Base-by-base conservation (phyloP, 805 yeast species). In the Nakazawaea peltata region DNA sequence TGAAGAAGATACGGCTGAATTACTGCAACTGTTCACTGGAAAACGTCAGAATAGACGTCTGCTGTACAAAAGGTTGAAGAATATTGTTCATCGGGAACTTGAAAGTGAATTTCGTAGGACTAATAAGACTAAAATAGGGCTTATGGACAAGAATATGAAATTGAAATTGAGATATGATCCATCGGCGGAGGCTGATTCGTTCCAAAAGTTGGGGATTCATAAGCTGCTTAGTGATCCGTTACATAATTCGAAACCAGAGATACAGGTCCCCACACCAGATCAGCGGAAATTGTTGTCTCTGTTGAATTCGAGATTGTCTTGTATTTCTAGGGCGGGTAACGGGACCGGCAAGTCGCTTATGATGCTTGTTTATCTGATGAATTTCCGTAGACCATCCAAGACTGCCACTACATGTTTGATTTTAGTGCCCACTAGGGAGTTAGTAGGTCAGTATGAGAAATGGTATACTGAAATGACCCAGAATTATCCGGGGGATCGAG, bases 301-400 rank as follows among this genome's bases (percentile, higher is more conserved):
- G 14, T 40, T 52, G 27, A 37, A 46, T 1, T 48, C 53, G 1
- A 34, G 35, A 22, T 32, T 55, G 19, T 55, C 61, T 28, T 44
- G 61, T 2, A 34, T 59, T 1, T 53, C 59, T 1, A 49, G 53
- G 17, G 54, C 53, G 4, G 49, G 52, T 3, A 49, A 46, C 12
- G 63, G 62, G 1, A 41, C 48, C 14, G 65, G 65, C 11, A 45
- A 44, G 25, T 45, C 59, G 1, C 26, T 48, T n/a, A 43, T 56
- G 1, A 14, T 57, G 11, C 26, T 57, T 5, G 23, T 47, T 10
- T 47, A 56, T 19, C 54, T 56, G 2, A 39, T 59, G 26, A 40
- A 43, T 19, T 29, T 46, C 5, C 41, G 59, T 32, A 37, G 47
- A 6, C 25, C 33, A 1, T 42, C 41, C 4, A 43, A 54, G 26